phyloP scores from a whole-genome alignment of 1,284 basidiomycete species.

The Apiotrichum gracile region DNA sequence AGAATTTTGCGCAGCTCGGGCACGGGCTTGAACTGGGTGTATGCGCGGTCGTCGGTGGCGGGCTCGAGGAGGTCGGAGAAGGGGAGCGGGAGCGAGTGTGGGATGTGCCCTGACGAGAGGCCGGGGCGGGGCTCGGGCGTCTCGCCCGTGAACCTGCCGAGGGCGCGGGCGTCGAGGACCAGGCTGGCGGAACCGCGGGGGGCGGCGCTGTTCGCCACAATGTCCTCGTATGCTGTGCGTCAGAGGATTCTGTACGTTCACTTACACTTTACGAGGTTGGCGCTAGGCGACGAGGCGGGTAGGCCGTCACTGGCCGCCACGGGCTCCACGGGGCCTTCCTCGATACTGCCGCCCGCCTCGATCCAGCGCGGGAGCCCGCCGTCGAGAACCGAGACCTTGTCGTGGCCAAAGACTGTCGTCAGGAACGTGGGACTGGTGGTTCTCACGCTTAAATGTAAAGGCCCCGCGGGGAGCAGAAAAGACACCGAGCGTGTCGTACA shows the following conservation, averaged over 20 bases:
- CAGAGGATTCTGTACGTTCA: neutral
- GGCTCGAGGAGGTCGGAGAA: conserved; percentile 66
- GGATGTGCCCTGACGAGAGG: conserved; percentile 88
- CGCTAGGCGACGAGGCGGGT: neutral
- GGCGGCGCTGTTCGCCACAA: conserved; percentile 62
- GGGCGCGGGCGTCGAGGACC: conserved; percentile 80
- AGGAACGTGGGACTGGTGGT: neutral
- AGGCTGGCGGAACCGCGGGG: conserved; percentile 52
- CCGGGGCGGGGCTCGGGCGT: conserved; percentile 85
- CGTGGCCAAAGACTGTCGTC: conserved; percentile 66
- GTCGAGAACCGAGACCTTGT: conserved; percentile 75
- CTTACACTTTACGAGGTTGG: neutral
- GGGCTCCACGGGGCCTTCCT: conserved; percentile 45
- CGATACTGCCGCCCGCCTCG: conserved; percentile 61
- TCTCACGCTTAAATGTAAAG: conserved; percentile 72
- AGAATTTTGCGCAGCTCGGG: conserved; percentile 55
- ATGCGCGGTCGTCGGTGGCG: conserved; percentile 41
- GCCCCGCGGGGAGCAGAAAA: conserved; percentile 85
- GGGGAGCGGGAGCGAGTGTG: conserved; percentile 75
- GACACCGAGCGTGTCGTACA: conserved; percentile 82
- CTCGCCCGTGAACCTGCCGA: conserved; percentile 70
- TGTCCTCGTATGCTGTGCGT: conserved; percentile 68
- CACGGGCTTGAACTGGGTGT: conserved; percentile 56
- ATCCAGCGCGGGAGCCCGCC: conserved; percentile 84
- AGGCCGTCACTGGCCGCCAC: conserved; percentile 30